These are phyloP conservation scores for Calonectria pseudoturangicola DNA, from an alignment of 2,329 filamentous ascomycete species.

Conservation along the genomic window DNA sequence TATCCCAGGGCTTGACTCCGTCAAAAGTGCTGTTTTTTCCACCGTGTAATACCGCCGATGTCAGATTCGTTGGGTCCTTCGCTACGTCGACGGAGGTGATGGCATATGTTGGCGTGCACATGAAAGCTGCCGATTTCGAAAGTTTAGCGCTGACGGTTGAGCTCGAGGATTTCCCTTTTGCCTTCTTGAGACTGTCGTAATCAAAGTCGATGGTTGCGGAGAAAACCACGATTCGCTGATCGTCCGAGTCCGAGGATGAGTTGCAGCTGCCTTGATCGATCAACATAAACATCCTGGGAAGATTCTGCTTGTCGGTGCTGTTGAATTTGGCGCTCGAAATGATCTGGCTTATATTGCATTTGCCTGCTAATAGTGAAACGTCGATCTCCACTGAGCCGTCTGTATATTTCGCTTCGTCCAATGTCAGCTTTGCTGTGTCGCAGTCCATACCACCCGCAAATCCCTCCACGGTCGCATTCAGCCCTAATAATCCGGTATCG, in stretches of 20 bases:
- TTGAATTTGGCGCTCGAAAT: conserved; percentile 46
- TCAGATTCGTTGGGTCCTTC: conserved; percentile 43
- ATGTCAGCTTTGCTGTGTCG: conserved; percentile 50
- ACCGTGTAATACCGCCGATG: conserved; percentile 35
- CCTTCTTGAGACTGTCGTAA: conserved; percentile 41
- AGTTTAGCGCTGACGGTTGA: conserved; percentile 39
- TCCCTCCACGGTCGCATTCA: conserved; percentile 60
- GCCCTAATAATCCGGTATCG: conserved; percentile 48
- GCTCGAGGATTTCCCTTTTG: conserved; percentile 40
- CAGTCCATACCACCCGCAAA: conserved; percentile 59
- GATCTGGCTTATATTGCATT: conserved; percentile 47
- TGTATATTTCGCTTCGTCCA: conserved; percentile 51
- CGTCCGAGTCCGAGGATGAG: conserved; percentile 42
- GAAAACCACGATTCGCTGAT: conserved; percentile 51
- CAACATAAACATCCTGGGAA: conserved; percentile 45
- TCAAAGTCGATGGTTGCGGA: conserved; percentile 46
- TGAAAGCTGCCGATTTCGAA: conserved; percentile 42
- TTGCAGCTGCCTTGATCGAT: conserved; percentile 47
- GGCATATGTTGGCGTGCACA: conserved; percentile 51
- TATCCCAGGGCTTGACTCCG: conserved; percentile 47
- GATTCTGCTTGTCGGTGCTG: conserved; percentile 35
- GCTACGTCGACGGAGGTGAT: conserved; percentile 46
- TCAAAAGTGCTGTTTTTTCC: conserved; percentile 46
- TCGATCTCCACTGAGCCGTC: conserved; percentile 52
- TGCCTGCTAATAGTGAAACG: conserved; percentile 52